Evolutionary conservation across 768 basidiomycete species (phyloP).

Genomic region (Candolleomyces efflorescens): DNA sequence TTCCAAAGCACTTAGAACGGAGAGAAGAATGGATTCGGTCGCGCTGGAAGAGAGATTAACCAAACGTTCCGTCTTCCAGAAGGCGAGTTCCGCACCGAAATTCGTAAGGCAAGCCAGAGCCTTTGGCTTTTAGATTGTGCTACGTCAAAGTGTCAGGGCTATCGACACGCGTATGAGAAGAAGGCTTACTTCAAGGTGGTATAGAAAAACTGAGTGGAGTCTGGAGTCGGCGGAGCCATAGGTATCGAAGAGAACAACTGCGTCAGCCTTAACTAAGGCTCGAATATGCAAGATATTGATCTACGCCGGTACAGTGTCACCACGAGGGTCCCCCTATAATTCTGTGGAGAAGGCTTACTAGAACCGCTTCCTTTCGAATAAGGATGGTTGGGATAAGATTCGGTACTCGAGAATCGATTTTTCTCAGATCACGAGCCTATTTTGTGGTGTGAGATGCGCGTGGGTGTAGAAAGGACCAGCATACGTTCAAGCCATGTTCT

Average conservation of each 20-base stretch:
- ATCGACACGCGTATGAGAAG: conserved; percentile 2
- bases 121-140: conserved; percentile 81
- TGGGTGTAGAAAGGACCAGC: conserved; percentile 21
- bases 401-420: conserved; percentile 92
- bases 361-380: conserved; percentile 79
- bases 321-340: conserved; percentile 7
- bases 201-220: conserved; percentile 82
- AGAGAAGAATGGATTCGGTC: conserved; percentile 88
- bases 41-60: conserved; percentile 52
- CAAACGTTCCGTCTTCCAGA: background rate
- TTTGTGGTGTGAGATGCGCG: conserved; percentile 10
- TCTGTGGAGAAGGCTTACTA: conserved; percentile 46
- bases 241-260: conserved; percentile 89
- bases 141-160: conserved; percentile 21
- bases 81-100: conserved; percentile 57
- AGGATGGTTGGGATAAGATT: conserved; percentile 95
- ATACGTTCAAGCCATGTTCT: conserved; percentile 87
- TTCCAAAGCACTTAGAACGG: conserved; percentile 88
- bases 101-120: conserved; percentile 75
- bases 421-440: conserved; percentile 92
- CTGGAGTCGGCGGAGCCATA: conserved; percentile 85
- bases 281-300: conserved; percentile 94
- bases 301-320: conserved; percentile 33
- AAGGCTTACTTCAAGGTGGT: conserved; percentile 70
- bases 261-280: conserved; percentile 89